Evolutionary conservation across 2,329 filamentous ascomycete genomes (phyloP).

Genomic region (Triangularia setosa): DNA sequence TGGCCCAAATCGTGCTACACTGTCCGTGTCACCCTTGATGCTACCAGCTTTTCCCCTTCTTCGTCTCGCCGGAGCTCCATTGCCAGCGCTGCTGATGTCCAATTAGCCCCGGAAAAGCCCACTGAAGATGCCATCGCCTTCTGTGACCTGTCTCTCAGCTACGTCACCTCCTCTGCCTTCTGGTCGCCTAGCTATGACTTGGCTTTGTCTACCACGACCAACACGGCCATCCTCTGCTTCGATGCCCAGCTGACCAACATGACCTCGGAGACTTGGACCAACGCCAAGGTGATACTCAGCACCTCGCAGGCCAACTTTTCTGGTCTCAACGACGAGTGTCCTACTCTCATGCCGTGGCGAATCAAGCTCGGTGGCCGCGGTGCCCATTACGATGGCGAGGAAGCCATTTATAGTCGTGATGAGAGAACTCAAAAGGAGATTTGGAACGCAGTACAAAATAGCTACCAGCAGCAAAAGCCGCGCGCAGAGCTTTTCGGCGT

Average conservation of each 20-base stretch:
- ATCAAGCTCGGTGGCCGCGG: conserved; percentile 42
- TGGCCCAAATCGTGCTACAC: conserved; percentile 50
- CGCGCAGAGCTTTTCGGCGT: conserved; percentile 36
- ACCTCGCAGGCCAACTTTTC: conserved; percentile 59
- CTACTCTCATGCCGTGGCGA: conserved; percentile 53
- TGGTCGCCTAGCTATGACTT: conserved; percentile 63
- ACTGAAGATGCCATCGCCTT: conserved; percentile 27
- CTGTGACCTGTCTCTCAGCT: conserved; percentile 53
- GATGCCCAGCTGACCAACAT: conserved; percentile 59
- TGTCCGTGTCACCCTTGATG: conserved; percentile 50
- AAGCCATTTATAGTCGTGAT: conserved; percentile 37
- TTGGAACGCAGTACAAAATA: conserved; percentile 29
- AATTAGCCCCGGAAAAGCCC: conserved; percentile 48
- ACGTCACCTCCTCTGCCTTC: conserved; percentile 54
- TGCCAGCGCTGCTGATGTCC: conserved; percentile 50
- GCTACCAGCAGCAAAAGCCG: conserved; percentile 26
- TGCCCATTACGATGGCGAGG: conserved; percentile 21
- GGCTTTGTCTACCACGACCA: conserved; percentile 53
- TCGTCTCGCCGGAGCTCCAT: conserved; percentile 49
- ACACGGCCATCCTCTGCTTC: conserved; percentile 53
- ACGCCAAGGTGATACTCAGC: conserved; percentile 57
- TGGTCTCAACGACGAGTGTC: conserved; percentile 52
- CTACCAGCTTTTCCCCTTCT: conserved; percentile 34
- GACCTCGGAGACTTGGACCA: conserved; percentile 61
- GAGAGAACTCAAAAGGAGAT: conserved; percentile 34